Base-by-base conservation (phyloP, 2,329 filamentous ascomycete species). In the Penicillium thymicola region DNA sequence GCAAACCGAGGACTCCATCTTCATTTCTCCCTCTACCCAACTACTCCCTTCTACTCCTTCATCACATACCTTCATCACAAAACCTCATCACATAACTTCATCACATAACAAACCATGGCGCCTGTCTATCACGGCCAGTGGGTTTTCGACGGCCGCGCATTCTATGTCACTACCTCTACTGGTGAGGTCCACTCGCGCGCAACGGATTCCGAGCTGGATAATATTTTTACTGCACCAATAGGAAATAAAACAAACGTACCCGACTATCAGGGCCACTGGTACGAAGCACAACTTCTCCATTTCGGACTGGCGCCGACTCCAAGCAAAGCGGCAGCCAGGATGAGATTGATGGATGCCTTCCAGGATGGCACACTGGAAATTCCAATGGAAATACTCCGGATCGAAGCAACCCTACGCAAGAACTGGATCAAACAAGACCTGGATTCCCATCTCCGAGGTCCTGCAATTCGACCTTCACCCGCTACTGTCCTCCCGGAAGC, bases 231-330 rank as follows among this genome's bases (percentile, higher is more conserved):
- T 13, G 47, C 61, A 36, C 49, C 9, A 18, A 28, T 16, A 5
- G 27, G 28, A 3, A 38, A 50, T 13, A 49, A 14, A 4, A 48
- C 45, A 4, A 44, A 59, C 7, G 23, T 34, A 16, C 76, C 79
- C 43, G 82, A 86, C 62, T 78, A 78, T 42, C 79, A 83, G 0
- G 83, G 77, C 1, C 82, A 86, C 60, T 88, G 81, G 81, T 87
- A 84, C 56, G 79, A 84, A 59, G 83, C 85, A 0, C 84, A 88
- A 59, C 76, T 87, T 11, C 70, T 85, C 4, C 85, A 88, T 70
- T 87, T 87, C 70, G 84, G 82, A 1, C 74, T 88, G 0, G 75
- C 74, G 7, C 76, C 78, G 0, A 83, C 82, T 18, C 84, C 83
- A 64, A 77, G 78, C 43, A 87, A 87, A 70, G 78, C 81, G 23